Conservation (phyloP, 129 eudicot genomes). For the Cynara cardunculus region DNA sequence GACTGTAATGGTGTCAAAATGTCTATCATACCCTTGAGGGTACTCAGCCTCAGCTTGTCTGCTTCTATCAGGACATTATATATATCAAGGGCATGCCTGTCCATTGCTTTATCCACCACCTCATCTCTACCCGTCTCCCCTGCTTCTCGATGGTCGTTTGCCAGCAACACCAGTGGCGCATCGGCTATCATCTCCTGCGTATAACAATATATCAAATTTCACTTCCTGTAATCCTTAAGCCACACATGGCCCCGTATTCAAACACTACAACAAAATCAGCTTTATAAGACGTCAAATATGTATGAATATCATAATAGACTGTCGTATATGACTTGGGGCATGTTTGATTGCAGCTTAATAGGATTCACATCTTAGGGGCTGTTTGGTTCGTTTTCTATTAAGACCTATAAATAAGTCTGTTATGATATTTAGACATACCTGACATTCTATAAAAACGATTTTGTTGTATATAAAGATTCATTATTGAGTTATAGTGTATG, state of each 20-base stretch:
- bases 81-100: conserved; percentile 27
- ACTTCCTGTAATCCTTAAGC: neutral
- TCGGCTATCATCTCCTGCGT: conserved; percentile 41
- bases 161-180: conserved; percentile 36
- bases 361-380: neutral
- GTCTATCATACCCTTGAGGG: conserved; percentile 35
- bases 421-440: too few relatives aligned
- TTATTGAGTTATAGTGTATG: conserved; percentile 11
- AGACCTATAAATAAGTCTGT: too few relatives aligned
- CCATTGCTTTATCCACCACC: conserved; percentile 29
- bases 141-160: neutral
- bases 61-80: conserved; percentile 24
- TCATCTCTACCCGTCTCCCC: conserved; percentile 24
- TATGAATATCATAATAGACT: neutral
- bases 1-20: conserved; percentile 41
- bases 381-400: too few relatives aligned
- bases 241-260: neutral
- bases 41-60: conserved; percentile 33
- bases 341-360: neutral
- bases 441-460: neutral
- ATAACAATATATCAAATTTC: neutral
- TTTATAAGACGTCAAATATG: neutral
- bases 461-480: neutral
- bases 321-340: neutral
- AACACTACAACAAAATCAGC: neutral